Base-by-base conservation (phyloP, 2,329 filamentous ascomycete genomes). In the Neofusicoccum cordaticola region DNA sequence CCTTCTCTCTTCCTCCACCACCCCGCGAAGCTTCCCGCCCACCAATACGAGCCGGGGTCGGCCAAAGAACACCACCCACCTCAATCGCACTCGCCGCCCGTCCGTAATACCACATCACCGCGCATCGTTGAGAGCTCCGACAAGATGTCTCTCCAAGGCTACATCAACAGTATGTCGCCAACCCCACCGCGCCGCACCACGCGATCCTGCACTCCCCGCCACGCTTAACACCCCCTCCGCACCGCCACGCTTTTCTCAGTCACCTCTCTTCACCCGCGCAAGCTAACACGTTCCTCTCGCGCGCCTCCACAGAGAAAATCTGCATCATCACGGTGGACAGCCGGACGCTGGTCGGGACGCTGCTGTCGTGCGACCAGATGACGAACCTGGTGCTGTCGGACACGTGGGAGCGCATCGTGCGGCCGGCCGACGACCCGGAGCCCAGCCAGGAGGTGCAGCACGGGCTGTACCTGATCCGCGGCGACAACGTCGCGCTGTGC, bases 321-420 rank as follows among this genome's bases (percentile, higher is more conserved):
- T 85, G 93, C 65, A 90, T 98, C 73, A 86, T 98, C 68, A 98
- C 95, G 34, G 90, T 92, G 70, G 95, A 98, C 79, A 95, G 94
- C 60, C 89, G 94, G 71, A 96, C 92, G 52, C 77, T 83, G 66
- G 77, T 79, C 69, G 95, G 95, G 66, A 93, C 85, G 2, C 87
- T 99, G 62, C 83, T 94, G 56, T 92, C 91, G 50, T 93, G 90
- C 75, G 95, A 99, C 78, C 89, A 97, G 78, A 88, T 90, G 72
- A 98, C 95, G 69, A 99, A 99, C 79, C 82, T 99, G 67, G 93
- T 98, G 31, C 85, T 99, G 12, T 86, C 88, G 69, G 84, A 91
- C 68, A 92, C 94, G 3, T 82, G 93, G 67, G 95, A 99, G 79
- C 90, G 95, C 69, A 90, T 97, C 67, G 97, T 99, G 71, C 90